These are phyloP conservation scores for Eustoma russellianum DNA, from an alignment of 257 asterid genomes.

Conservation along the genomic window DNA sequence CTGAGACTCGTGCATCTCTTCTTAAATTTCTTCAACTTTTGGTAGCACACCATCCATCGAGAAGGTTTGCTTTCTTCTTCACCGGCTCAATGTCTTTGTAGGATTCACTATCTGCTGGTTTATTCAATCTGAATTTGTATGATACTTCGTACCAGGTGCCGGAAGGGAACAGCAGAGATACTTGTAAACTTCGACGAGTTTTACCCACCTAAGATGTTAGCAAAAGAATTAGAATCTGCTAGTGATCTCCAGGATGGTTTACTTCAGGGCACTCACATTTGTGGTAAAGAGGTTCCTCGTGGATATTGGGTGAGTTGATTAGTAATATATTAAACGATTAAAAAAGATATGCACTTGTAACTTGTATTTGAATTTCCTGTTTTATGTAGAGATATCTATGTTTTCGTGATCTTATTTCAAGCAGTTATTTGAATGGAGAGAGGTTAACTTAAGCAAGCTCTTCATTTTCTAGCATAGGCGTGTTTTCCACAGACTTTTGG, in stretches of 20 bases:
- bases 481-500: too few relatives aligned
- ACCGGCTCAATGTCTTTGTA: not conserved
- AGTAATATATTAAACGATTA: not conserved
- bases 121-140: constrained; percentile 13
- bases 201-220: constrained; percentile 24
- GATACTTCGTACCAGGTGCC: constrained; percentile 49
- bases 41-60: constrained; percentile 94
- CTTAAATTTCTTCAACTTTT: constrained; percentile 76
- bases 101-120: constrained; percentile 1
- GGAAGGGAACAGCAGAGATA: constrained; percentile 88
- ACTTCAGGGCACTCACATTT: constrained; percentile 48
- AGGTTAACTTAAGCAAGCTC: too few relatives aligned
- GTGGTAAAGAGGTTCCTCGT: constrained; percentile 90
- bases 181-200: constrained; percentile 75
- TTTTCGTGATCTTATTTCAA: too few relatives aligned
- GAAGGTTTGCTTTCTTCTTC: constrained; percentile 37
- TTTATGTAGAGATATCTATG: too few relatives aligned
- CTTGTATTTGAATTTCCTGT: too few relatives aligned
- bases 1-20: constrained; percentile 58
- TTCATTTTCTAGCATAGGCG: too few relatives aligned
- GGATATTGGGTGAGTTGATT: constrained; percentile 84
- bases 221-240: constrained; percentile 24
- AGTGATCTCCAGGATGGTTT: constrained; percentile 31
- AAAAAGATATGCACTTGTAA: too few relatives aligned
- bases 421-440: too few relatives aligned